Percentiles rank a stretch among this genome's conserved stretches.
These are phyloP conservation scores for Diaporthe batatas DNA, from an alignment of 2,329 filamentous ascomycete species.

Conservation along the genomic window DNA sequence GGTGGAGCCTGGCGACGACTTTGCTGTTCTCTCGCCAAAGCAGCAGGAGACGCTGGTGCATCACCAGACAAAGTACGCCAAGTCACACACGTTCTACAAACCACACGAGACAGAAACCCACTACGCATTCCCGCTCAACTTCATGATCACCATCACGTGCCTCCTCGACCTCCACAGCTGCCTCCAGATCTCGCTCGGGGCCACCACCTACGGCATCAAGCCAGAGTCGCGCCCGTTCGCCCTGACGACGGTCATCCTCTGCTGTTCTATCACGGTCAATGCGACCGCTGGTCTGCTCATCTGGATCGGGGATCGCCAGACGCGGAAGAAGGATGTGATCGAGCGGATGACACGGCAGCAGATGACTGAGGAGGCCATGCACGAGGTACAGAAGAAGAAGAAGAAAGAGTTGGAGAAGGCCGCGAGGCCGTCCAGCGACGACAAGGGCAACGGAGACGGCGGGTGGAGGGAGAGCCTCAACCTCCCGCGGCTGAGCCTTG, in stretches of 20 bases:
- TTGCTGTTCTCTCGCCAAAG: conserved; percentile 72
- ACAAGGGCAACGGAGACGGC: conserved; percentile 28
- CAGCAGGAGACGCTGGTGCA: conserved; percentile 80
- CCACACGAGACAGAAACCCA: conserved; percentile 89
- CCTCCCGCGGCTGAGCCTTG: conserved; percentile 38
- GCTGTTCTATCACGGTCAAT: conserved; percentile 82
- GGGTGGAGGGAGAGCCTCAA: conserved; percentile 24
- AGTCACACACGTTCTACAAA: conserved; percentile 90
- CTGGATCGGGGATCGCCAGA: conserved; percentile 79
- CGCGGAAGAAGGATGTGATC: conserved; percentile 87
- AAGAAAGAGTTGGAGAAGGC: conserved; percentile 42
- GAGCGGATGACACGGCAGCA: conserved; percentile 83
- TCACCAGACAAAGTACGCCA: conserved; percentile 84
- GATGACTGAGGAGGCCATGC: conserved; percentile 72
- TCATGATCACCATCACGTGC: conserved; percentile 83
- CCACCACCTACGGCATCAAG: conserved; percentile 83
- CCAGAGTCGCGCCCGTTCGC: conserved; percentile 78
- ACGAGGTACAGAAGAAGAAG: conserved; percentile 62
- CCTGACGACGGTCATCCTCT: conserved; percentile 84
- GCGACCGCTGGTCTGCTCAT: conserved; percentile 83
- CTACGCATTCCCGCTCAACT: conserved; percentile 79
- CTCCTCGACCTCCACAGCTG: conserved; percentile 84
- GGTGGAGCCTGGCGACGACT: conserved; percentile 61
- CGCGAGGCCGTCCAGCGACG: conserved; percentile 21
- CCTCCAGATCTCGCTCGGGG: conserved; percentile 83